Evolutionary conservation across 2,329 filamentous ascomycete species (phyloP).

Genomic region (Diaporthe velutina): DNA sequence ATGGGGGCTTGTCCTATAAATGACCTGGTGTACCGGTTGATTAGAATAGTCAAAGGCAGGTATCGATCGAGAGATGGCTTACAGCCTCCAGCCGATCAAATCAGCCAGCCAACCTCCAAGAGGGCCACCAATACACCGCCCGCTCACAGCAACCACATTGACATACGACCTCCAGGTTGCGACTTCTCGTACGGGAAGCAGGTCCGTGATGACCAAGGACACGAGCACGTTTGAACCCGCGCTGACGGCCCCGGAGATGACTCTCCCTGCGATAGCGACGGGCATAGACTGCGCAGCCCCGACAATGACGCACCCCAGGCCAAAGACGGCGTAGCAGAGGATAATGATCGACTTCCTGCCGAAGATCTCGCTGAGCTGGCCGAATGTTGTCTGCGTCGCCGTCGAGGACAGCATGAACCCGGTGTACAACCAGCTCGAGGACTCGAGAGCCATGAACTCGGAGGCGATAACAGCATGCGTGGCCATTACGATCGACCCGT

Average conservation of each 20-base stretch:
- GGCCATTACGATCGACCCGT: constrained; percentile 74
- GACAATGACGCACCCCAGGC: constrained; percentile 54
- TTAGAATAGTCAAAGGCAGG: not conserved
- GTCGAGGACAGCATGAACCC: constrained; percentile 64
- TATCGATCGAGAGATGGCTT: constrained; percentile 37
- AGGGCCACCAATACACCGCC: constrained; percentile 65
- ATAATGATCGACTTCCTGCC: constrained; percentile 65
- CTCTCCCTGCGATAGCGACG: constrained; percentile 63
- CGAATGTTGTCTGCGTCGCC: constrained; percentile 66
- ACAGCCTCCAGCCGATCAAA: constrained; percentile 76
- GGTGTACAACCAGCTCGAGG: constrained; percentile 70
- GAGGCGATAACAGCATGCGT: constrained; percentile 74
- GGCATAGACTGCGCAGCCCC: constrained; percentile 60
- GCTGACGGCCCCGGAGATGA: constrained; percentile 65
- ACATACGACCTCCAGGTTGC: constrained; percentile 67
- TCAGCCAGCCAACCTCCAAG: constrained; percentile 73
- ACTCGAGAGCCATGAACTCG: constrained; percentile 68
- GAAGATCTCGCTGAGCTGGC: constrained; percentile 70
- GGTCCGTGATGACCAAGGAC: constrained; percentile 65
- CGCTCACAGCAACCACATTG: constrained; percentile 64
- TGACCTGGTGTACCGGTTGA: constrained; percentile 53
- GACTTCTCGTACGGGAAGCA: constrained; percentile 65
- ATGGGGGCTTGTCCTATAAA: constrained; percentile 70
- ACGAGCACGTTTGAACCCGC: constrained; percentile 65
- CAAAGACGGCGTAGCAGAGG: constrained; percentile 63